phyloP scores from a whole-genome alignment of 1,284 basidiomycete genomes.

The Trichosporon faecale region DNA sequence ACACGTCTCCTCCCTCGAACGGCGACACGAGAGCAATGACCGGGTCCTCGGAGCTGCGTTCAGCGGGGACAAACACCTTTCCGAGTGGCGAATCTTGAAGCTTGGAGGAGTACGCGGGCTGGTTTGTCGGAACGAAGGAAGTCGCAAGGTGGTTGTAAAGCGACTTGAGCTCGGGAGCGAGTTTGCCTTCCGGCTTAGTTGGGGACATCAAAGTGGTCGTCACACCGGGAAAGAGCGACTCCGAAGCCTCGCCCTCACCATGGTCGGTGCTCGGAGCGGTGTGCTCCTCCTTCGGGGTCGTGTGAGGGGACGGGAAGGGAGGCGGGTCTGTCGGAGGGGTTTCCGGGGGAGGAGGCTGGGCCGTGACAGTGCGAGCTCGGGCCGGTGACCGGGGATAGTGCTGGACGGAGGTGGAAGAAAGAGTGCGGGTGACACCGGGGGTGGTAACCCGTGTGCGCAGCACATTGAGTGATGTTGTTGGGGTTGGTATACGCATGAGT shows the following conservation, averaged over 20 bases:
- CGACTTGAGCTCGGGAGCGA: constrained; percentile 19
- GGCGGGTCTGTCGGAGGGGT: neutral
- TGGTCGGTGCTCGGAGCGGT: neutral
- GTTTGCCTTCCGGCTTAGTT: constrained; percentile 8
- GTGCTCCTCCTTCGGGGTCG: neutral
- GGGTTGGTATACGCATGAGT: constrained; percentile 17
- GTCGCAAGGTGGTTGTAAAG: constrained; percentile 28
- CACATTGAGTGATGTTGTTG: constrained; percentile 12
- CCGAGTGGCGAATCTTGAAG: constrained; percentile 2
- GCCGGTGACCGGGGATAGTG: neutral
- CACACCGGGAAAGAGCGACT: constrained; percentile 20
- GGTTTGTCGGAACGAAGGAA: constrained; percentile 23
- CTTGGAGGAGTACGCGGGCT: constrained; percentile 15
- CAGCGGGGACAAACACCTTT: neutral
- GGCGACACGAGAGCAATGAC: constrained; percentile 77
- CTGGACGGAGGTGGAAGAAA: neutral
- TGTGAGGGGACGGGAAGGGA: neutral
- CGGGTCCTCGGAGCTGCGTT: constrained; percentile 49
- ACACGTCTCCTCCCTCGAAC: constrained; percentile 75
- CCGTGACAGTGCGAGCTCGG: neutral
- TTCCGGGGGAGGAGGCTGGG: neutral
- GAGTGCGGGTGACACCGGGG: neutral
- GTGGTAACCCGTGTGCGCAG: constrained; percentile 13
- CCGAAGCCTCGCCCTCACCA: neutral
- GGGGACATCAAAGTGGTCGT: constrained; percentile 22